Conservation (phyloP, 1,139 yeast genomes). For the Diutina sp. region DNA sequence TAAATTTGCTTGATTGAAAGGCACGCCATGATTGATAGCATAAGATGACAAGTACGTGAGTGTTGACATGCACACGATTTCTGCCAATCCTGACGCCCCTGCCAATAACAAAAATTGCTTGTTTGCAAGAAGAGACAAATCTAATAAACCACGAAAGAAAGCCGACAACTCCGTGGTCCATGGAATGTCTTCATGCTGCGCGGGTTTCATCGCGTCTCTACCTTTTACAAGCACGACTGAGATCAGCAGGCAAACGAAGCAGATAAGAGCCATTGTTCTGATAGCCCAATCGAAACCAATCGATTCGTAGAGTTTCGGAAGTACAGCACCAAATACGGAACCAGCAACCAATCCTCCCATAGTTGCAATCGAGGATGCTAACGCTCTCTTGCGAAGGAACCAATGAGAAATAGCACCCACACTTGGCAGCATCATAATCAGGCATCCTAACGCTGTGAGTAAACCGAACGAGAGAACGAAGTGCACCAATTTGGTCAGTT, state of each 20-base stretch:
- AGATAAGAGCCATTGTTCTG: constrained; percentile 39
- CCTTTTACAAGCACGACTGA: constrained; percentile 9
- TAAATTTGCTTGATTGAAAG: constrained; percentile 3
- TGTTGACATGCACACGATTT: constrained; percentile 35
- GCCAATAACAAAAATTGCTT: constrained; percentile 23
- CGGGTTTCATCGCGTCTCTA: not conserved
- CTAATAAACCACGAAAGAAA: constrained; percentile 17
- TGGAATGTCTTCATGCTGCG: not conserved
- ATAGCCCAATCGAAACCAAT: constrained; percentile 56
- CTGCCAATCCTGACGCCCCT: constrained; percentile 32
- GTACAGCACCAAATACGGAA: constrained; percentile 41
- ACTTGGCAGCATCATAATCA: constrained; percentile 45
- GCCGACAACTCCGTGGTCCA: not conserved
- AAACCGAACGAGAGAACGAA: constrained; percentile 47
- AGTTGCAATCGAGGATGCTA: constrained; percentile 45
- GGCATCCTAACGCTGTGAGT: constrained; percentile 42
- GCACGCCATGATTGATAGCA: constrained; percentile 4
- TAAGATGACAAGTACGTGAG: constrained; percentile 4
- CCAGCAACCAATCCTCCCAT: constrained; percentile 58
- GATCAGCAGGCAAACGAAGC: constrained; percentile 20
- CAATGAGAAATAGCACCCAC: constrained; percentile 53
- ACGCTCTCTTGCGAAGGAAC: constrained; percentile 41
- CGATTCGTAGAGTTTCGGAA: constrained; percentile 28
- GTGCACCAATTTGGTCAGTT: constrained; percentile 39
- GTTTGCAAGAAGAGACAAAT: constrained; percentile 30